Conservation (phyloP, 441 rosid species). For the Erodium moschatum region DNA sequence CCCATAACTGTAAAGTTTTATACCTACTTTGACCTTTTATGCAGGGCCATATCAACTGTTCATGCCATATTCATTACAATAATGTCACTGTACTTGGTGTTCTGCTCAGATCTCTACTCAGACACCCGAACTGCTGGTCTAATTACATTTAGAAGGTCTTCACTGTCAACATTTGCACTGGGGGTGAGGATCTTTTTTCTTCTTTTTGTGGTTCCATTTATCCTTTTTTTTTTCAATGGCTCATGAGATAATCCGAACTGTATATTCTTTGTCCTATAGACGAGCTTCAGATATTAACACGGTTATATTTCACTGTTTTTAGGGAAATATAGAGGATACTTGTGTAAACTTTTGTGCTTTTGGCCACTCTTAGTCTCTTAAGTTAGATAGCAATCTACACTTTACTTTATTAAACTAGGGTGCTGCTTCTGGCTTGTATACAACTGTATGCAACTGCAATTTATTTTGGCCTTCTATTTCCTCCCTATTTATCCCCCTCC, state of each 20-base stretch:
- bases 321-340: neutral
- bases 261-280: neutral
- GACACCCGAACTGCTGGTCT: conserved; percentile 22
- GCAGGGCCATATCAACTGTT: conserved; percentile 38
- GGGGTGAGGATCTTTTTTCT: conserved; percentile 28
- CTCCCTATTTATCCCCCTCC: no score
- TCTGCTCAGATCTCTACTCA: conserved; percentile 34
- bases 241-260: neutral
- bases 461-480: no score
- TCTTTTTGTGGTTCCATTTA: neutral
- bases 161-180: conserved; percentile 29
- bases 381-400: neutral
- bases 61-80: conserved; percentile 38
- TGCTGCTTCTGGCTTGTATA: no score
- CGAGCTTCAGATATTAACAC: neutral
- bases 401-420: no score
- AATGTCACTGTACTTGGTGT: conserved; percentile 34
- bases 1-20: neutral
- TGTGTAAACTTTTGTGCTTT: neutral
- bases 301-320: neutral
- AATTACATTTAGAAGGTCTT: conserved; percentile 31
- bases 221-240: neutral
- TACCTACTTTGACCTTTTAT: neutral
- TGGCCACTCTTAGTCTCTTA: neutral
- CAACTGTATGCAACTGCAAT: no score